Evolutionary conservation across 352 stramenopile genomes (phyloP).

Genomic region (Phytophthora sp.): DNA sequence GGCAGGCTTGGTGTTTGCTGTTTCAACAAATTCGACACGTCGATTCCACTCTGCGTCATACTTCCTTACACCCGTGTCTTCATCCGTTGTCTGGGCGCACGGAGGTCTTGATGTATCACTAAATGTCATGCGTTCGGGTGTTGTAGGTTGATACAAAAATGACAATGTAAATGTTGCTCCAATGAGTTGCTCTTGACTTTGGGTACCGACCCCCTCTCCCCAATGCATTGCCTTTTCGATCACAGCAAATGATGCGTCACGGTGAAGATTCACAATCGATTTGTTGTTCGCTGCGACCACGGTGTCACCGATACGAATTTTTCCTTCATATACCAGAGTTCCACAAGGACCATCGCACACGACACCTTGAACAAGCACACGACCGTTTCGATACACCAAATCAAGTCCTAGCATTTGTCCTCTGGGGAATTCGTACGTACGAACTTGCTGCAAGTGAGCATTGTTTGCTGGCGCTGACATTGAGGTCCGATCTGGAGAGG

Average conservation of each 20-base stretch:
- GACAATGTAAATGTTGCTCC: slow-evolving; percentile 61
- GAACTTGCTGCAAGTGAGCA: slow-evolving; percentile 57
- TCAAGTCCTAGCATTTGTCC: slow-evolving; percentile 76
- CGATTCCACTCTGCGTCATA: slow-evolving; percentile 88
- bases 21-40: slow-evolving; percentile 79
- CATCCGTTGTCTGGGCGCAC: slow-evolving; percentile 29
- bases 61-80: slow-evolving; percentile 34
- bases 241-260: slow-evolving; percentile 75
- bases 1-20: slow-evolving; percentile 28
- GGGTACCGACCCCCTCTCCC: slow-evolving; percentile 22
- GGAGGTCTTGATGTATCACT: slow-evolving; percentile 29
- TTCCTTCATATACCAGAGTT: slow-evolving; percentile 60
- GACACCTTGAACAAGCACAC: slow-evolving; percentile 80
- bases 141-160: slow-evolving; percentile 67
- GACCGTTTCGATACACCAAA: slow-evolving; percentile 79
- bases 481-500: slow-evolving; percentile 1
- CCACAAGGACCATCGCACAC: slow-evolving; percentile 71
- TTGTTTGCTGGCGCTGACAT: slow-evolving; percentile 18
- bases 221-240: slow-evolving; percentile 69
- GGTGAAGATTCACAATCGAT: slow-evolving; percentile 85
- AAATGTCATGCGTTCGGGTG: slow-evolving; percentile 33
- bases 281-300: slow-evolving; percentile 78
- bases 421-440: slow-evolving; percentile 63
- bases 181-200: slow-evolving; percentile 17
- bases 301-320: slow-evolving; percentile 80